phyloP scores from a whole-genome alignment of 495 filamentous ascomycete genomes.

The Aspergillus panamensis region DNA sequence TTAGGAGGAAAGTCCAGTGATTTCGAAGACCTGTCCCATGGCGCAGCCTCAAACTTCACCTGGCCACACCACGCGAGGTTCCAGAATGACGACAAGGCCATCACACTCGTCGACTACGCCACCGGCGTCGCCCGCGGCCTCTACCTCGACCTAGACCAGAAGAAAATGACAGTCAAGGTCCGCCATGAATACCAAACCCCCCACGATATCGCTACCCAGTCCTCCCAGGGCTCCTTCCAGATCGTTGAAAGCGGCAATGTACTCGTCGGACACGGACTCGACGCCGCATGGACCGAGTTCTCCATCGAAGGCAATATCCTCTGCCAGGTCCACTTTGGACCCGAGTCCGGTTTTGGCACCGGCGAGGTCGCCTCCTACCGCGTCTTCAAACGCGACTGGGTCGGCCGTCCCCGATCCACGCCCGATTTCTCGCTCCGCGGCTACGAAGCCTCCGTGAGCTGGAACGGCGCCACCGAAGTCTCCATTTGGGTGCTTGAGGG shows the following conservation, averaged over 20 bases:
- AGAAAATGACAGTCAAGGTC: conserved; percentile 34
- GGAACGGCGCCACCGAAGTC: conserved; percentile 46
- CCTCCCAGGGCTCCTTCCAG: conserved; percentile 45
- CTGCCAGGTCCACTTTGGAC: conserved; percentile 36
- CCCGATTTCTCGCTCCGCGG: conserved; percentile 31
- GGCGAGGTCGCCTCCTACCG: conserved; percentile 37
- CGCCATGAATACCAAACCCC: conserved; percentile 36
- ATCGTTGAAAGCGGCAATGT: conserved; percentile 43
- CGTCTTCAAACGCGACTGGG: conserved; percentile 36
- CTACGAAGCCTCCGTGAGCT: conserved; percentile 31
- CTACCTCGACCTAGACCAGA: conserved; percentile 41
- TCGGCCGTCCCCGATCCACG: conserved; percentile 27
- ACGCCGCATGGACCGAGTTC: conserved; percentile 49
- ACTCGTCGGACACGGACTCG: conserved; percentile 47
- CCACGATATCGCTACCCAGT: conserved; percentile 33
- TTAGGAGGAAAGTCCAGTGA: conserved; percentile 41
- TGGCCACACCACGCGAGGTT: conserved; percentile 43
- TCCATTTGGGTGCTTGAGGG: conserved; percentile 35
- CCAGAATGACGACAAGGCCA: conserved; percentile 24
- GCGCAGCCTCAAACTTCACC: conserved; percentile 41
- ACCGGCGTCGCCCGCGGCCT: conserved; percentile 39
- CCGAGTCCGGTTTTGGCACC: conserved; percentile 22
- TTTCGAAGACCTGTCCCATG: conserved; percentile 40
- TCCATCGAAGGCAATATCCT: conserved; percentile 26
- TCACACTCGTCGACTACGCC: conserved; percentile 39